phyloP scores from a whole-genome alignment of 2,329 filamentous ascomycete genomes.

The Pseudovirgaria hyperparasitica region DNA sequence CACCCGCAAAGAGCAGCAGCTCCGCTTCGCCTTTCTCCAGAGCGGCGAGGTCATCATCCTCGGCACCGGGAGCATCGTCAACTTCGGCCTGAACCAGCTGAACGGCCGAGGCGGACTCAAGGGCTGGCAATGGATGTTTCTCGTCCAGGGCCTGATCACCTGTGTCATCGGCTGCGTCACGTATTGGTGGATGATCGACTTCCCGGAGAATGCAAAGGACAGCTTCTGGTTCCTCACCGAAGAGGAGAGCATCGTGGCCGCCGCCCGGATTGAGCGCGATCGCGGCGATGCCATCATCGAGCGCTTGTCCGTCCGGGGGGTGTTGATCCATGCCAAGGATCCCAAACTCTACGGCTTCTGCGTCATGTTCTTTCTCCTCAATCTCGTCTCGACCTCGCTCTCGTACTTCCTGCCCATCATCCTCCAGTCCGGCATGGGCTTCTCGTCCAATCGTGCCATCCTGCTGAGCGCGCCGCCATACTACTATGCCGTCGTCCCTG shows the following conservation, averaged over 20 bases:
- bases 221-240: slow-evolving; percentile 46
- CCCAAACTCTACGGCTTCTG: slow-evolving; percentile 53
- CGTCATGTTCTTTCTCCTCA: slow-evolving; percentile 52
- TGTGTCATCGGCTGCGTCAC: slow-evolving; percentile 44
- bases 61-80: slow-evolving; percentile 53
- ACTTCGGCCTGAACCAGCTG: slow-evolving; percentile 54
- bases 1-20: slow-evolving; percentile 50
- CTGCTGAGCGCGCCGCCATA: slow-evolving; percentile 54
- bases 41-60: slow-evolving; percentile 52
- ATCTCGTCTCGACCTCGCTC: slow-evolving; percentile 51
- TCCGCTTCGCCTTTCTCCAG: slow-evolving; percentile 52
- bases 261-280: slow-evolving; percentile 46
- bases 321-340: slow-evolving; percentile 45
- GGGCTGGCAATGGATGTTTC: slow-evolving; percentile 59
- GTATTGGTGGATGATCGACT: slow-evolving; percentile 61
- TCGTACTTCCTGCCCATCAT: slow-evolving; percentile 55
- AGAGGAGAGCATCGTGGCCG: slow-evolving; percentile 43
- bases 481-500: slow-evolving; percentile 53
- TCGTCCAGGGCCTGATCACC: slow-evolving; percentile 52
- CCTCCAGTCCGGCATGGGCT: slow-evolving; percentile 35
- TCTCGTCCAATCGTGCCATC: slow-evolving; percentile 34
- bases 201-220: slow-evolving; percentile 46
- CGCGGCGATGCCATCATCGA: slow-evolving; percentile 47
- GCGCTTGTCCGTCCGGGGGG: slow-evolving; percentile 41
- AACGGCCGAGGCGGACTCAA: slow-evolving; percentile 42